These are phyloP conservation scores for Ceratocystiopsis sp. DNA, from an alignment of 2,329 filamentous ascomycete genomes.

Conservation along the genomic window DNA sequence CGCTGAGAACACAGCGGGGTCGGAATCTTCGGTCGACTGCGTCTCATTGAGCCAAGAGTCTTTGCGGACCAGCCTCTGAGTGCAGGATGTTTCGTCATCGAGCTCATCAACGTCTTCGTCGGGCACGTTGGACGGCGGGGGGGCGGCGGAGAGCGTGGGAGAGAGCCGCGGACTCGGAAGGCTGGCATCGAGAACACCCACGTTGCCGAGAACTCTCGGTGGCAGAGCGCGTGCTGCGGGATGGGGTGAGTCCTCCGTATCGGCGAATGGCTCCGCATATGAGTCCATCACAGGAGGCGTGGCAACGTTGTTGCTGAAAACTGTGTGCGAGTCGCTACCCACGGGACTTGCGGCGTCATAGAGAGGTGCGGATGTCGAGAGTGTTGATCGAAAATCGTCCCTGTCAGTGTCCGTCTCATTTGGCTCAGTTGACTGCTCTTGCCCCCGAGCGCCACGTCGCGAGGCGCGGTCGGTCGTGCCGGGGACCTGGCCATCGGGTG, in stretches of 20 bases:
- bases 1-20: slow-evolving; percentile 2
- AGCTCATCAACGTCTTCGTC: slow-evolving; percentile 29
- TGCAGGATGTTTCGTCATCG: slow-evolving; percentile 13
- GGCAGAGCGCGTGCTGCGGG: slow-evolving; percentile 29
- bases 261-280: slow-evolving; percentile 44
- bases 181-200: slow-evolving; percentile 71
- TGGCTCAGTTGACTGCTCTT: slow-evolving; percentile 22
- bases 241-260: slow-evolving; percentile 31
- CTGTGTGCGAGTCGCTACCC: slow-evolving; percentile 37
- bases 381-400: too few species aligned
- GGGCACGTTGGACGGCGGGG: slow-evolving; percentile 24
- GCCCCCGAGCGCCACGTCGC: slow-evolving; percentile 24
- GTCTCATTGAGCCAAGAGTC: slow-evolving; percentile 21
- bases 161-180: slow-evolving; percentile 89
- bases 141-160: slow-evolving; percentile 64
- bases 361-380: too few species aligned
- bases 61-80: too few species aligned
- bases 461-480: slow-evolving; percentile 5
- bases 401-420: too few species aligned
- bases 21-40: slow-evolving; percentile 21
- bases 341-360: slow-evolving; percentile 34
- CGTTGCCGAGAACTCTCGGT: slow-evolving; percentile 43
- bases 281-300: slow-evolving; percentile 62
- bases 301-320: slow-evolving; percentile 47
- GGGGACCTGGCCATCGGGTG: too few species aligned